Percentiles rank a stretch among this genome's conserved stretches.
Conservation (phyloP, 169 alveolate genomes). For the Cryptosporidium ubiquitum region DNA sequence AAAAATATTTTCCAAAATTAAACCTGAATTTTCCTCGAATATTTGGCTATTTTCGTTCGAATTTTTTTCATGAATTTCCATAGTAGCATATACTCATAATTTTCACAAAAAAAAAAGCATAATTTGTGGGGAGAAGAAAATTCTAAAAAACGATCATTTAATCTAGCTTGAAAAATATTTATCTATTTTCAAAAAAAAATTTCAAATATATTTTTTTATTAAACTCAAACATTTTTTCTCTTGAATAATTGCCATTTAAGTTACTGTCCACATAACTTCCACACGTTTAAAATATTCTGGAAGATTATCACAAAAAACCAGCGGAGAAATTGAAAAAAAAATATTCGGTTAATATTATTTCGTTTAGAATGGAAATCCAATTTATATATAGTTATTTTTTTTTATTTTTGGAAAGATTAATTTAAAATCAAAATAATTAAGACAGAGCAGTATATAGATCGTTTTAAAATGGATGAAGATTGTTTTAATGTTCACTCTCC, state of each 20-base stretch:
- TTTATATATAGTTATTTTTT: no score
- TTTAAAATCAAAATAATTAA: background rate
- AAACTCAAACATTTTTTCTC: background rate
- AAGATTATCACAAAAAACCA: background rate
- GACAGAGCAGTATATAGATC: background rate
- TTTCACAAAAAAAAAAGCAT: background rate
- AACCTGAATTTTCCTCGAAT: conserved; percentile 43
- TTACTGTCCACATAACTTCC: no score
- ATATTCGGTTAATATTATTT: background rate
- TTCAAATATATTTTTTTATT: no score
- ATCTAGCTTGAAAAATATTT: no score
- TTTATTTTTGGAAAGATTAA: background rate
- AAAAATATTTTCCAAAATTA: conserved; percentile 2
- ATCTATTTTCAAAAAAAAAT: no score
- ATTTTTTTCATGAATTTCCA: background rate
- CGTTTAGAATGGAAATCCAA: background rate
- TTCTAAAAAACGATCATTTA: background rate
- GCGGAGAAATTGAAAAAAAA: background rate
- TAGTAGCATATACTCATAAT: background rate
- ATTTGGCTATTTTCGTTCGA: background rate
- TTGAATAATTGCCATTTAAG: background rate
- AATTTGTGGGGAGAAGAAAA: background rate
- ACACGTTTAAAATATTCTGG: background rate
- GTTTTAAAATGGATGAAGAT: conserved; percentile 24
- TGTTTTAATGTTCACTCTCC: conserved; percentile 49